phyloP scores from a whole-genome alignment of 2,329 filamentous ascomycete species.

The Colletotrichum falcatum region DNA sequence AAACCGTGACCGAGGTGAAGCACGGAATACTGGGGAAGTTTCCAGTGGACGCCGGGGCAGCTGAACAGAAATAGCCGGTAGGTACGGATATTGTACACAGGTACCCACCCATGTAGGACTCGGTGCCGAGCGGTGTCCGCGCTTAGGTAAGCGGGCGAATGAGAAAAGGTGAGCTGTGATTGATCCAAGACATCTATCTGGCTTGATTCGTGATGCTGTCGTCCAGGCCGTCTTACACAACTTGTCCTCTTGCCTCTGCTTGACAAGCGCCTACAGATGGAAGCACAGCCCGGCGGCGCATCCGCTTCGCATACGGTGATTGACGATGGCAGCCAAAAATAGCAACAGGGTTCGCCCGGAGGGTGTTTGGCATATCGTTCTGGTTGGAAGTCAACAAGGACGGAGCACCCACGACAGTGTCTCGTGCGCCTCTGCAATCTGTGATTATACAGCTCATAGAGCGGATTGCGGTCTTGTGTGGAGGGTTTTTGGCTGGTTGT shows the following conservation, averaged over 20 bases:
- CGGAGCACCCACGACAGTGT: slow-evolving; percentile 2
- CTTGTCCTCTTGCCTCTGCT: neutral
- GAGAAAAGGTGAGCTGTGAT: neutral
- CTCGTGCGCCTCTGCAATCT: slow-evolving; percentile 17
- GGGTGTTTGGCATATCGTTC: slow-evolving; percentile 28
- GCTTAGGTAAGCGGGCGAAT: slow-evolving; percentile 24
- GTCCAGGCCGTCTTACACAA: slow-evolving; percentile 21
- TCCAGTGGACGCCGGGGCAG: slow-evolving; percentile 11
- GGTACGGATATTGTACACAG: too few species aligned
- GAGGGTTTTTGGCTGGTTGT: slow-evolving; percentile 2
- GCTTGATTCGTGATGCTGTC: slow-evolving; percentile 16
- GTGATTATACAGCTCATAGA: slow-evolving; percentile 1
- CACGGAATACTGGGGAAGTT: slow-evolving; percentile 32
- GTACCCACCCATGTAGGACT: too few species aligned
- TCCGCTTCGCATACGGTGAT: slow-evolving; percentile 3
- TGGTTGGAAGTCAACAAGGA: slow-evolving; percentile 18
- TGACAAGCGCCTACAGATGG: slow-evolving; percentile 22
- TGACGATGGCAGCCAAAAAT: slow-evolving; percentile 27
- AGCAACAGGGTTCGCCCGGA: slow-evolving; percentile 24
- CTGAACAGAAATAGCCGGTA: slow-evolving; percentile 1
- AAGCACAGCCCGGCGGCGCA: slow-evolving; percentile 6
- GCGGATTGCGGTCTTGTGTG: slow-evolving; percentile 15
- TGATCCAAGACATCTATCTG: slow-evolving; percentile 24
- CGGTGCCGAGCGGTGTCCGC: slow-evolving; percentile 17
- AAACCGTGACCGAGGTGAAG: slow-evolving; percentile 35